Evolutionary conservation across 1,139 yeast genomes (phyloP), one percentile per base, ranked within the genome.

Genomic region (Diutina scorzettiae): DNA sequence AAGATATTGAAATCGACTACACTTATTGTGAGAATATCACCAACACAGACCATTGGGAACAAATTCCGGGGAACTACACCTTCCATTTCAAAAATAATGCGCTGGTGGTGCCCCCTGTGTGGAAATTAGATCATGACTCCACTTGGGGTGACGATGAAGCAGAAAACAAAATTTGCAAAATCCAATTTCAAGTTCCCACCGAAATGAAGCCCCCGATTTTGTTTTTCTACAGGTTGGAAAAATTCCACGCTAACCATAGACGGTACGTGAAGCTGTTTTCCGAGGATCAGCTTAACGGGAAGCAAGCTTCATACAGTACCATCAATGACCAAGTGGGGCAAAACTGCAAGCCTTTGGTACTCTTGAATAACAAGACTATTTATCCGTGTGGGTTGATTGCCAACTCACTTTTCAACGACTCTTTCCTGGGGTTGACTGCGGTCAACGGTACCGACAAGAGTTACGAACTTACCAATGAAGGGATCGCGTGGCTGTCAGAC

Each of bases 371-470:
- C 34, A 84, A 81, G 5, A 66, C 66, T 46, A 78, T 73, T 23
- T 91, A 91, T 58, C 98, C 98, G 7, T 91, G 98, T 64, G 98
- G 98, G 0, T 68, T 91, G 47, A 89, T 91, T 56, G 96, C 98
- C 42, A 91, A 91, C 61, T 82, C 97, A 1, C 59, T 78, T 56
- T 91, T 91, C 64, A 91, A 93, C 60, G 98, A 91, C 55, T 81
- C 96, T 1, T 81, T 69, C 53, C 56, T 75, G 2, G 66, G 69
- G 11, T 76, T 83, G 4, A 55, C 63, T 7, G 71, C 66, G 41
- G 73, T 73, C 33, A 76, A 76, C 48, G 63, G 63, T 8, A 63
- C 76, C 0, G 49, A 63, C 0, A 59, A 59, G 24, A 74, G 81
- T 45, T 89, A 76, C 60, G 51, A 50, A 21, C 70, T 91, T 73